Evolutionary conservation across 2,329 filamentous ascomycete species (phyloP), one percentile per base, ranked within the genome.

Genomic region (Pseudofabraea citricarpa): DNA sequence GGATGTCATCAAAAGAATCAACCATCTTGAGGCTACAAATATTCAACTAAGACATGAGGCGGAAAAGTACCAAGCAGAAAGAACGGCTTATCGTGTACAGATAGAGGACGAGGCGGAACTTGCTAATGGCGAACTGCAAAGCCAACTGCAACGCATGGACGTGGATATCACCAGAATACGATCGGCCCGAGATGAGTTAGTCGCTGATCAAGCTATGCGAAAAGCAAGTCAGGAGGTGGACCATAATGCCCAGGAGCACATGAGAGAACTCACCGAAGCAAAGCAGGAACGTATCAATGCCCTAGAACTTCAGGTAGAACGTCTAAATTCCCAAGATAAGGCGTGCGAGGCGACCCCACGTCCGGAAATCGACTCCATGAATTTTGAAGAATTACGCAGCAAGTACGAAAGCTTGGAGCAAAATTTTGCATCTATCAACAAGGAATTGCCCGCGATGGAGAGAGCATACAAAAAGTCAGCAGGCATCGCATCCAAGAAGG

Each of bases 381-480:
- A 80, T 2, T 58, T 75, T 0, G 87, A 93, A 22, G 83, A 93
- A 45, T 69, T 97, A 41, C 83, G 82, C 23, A 69, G 74, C 43
- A 89, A 85, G 62, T 85, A 90, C 56, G 73, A 77, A 45, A 86
- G 83, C 52, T 67, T 97, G 38, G 81, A 90, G 56, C 82, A 79
- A 52, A 87, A 95, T 60, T 91, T 90, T 59, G 74, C 83, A 33
- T 81, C 93, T 41, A 84, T 98, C 51, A 90, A 89, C 57, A 83
- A 84, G 51, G 93, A 98, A 65, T 66, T 98, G 43, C 84, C 88
- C 3, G 87, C 89, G 0, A 88, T 98, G 71, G 90, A 95, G 61
- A 83, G 81, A 41, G 91, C 91, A 1, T 96, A 90, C 72, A 95
- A 87, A 64, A 91, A 90, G 64, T 87, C 90, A 41, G 88, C 90